Conservation (phyloP, 805 yeast species). For the Monosporozyma servazzii region DNA sequence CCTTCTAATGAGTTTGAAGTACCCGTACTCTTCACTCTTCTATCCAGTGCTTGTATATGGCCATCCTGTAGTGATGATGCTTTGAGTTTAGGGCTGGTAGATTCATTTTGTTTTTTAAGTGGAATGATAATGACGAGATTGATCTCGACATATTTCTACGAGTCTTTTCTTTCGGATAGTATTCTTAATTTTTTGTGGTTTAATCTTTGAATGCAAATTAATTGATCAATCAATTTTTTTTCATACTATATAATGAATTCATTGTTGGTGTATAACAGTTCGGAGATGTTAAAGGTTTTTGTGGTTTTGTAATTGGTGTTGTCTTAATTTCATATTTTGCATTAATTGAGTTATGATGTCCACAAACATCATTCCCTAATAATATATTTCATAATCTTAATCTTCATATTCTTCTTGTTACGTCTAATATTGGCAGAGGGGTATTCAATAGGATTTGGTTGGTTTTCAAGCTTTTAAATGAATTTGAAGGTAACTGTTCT, state of each 20-base stretch:
- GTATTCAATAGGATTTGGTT: slow-evolving; percentile 1
- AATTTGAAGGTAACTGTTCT: slow-evolving; percentile 2
- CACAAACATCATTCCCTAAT: background rate
- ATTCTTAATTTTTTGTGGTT: background rate
- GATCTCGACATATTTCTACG: background rate
- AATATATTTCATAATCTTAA: slow-evolving; percentile 14
- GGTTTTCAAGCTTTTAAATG: slow-evolving; percentile 8
- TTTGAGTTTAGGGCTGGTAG: background rate
- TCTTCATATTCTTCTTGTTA: slow-evolving; percentile 22
- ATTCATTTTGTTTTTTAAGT: background rate
- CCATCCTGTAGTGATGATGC: background rate
- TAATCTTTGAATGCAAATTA: background rate
- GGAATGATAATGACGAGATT: background rate
- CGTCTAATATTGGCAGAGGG: slow-evolving; percentile 16
- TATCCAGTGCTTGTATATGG: background rate
- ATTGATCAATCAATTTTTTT: background rate
- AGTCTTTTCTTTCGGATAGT: background rate
- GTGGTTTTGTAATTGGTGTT: slow-evolving; percentile 13
- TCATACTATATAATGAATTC: slow-evolving; percentile 16
- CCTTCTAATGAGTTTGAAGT: background rate
- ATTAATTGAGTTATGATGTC: background rate
- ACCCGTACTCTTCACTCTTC: slow-evolving; percentile 2
- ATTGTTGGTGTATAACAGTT: slow-evolving; percentile 19
- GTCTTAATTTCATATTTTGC: slow-evolving; percentile 6
- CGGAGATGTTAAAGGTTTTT: slow-evolving; percentile 16